phyloP scores from a whole-genome alignment of 768 basidiomycete genomes.

The Hortiboletus flavorubellus region DNA sequence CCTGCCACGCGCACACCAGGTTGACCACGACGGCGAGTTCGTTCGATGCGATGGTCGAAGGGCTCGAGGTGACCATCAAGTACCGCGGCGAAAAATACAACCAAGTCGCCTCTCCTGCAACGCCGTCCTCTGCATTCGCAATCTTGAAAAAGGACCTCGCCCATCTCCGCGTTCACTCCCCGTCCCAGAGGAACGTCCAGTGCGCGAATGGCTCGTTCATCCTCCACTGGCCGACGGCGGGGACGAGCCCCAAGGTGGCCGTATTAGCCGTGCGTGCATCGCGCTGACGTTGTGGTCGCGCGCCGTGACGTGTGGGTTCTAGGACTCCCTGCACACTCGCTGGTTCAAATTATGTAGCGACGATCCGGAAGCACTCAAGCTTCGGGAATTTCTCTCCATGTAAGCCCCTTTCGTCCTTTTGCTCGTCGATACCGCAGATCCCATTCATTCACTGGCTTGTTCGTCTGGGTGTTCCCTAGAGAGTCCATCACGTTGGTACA shows the following conservation, averaged over 20 bases:
- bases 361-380: constrained; percentile 21
- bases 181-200: constrained; percentile 26
- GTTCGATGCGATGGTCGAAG: constrained; percentile 16
- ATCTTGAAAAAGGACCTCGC: constrained; percentile 28
- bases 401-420: constrained; percentile 7
- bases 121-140: constrained; percentile 16
- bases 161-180: constrained; percentile 30
- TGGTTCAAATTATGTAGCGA: constrained; percentile 25
- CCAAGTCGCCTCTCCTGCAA: constrained; percentile 10
- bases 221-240: constrained; percentile 24
- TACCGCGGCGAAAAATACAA: constrained; percentile 21
- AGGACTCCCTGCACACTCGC: constrained; percentile 25
- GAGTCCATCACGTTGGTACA: constrained; percentile 23
- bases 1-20: no score
- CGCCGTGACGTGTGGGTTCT: background rate
- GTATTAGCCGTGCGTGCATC: constrained; percentile 7
- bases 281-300: background rate
- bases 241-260: background rate
- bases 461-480: background rate
- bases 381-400: constrained; percentile 30
- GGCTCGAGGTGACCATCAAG: constrained; percentile 24
- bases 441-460: background rate
- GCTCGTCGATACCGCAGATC: background rate
- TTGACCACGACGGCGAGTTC: constrained; percentile 1
- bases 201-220: constrained; percentile 20